These are phyloP conservation scores for Gossypium anomalum DNA, from an alignment of 345 rosid genomes.

Conservation along the genomic window DNA sequence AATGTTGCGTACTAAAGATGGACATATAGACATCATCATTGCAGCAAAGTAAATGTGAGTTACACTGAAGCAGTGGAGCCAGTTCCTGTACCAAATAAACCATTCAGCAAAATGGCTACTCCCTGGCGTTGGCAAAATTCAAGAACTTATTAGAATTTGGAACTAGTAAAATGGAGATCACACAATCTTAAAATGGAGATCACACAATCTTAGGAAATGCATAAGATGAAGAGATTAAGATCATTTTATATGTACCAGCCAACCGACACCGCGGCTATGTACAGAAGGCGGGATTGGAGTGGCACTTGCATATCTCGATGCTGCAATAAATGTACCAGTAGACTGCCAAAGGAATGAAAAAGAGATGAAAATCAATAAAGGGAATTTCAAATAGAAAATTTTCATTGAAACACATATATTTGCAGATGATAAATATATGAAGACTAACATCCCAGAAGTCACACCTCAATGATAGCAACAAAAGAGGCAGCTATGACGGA, in stretches of 20 bases:
- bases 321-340: conserved; percentile 66
- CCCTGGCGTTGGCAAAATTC: conserved; percentile 44
- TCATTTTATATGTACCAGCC: conserved; percentile 47
- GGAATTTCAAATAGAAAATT: neutral
- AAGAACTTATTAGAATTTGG: neutral
- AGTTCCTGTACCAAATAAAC: conserved; percentile 57
- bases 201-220: neutral
- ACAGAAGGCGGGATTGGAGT: conserved; percentile 77
- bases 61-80: conserved; percentile 85
- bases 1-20: neutral
- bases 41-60: conserved; percentile 10
- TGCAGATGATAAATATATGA: neutral
- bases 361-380: neutral
- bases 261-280: conserved; percentile 74
- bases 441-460: conserved; percentile 1
- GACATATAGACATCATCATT: neutral
- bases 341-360: conserved; percentile 45
- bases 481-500: conserved; percentile 72
- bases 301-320: conserved; percentile 79
- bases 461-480: conserved; percentile 76
- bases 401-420: neutral
- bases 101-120: conserved; percentile 54
- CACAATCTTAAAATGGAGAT: neutral
- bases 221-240: conserved; percentile 1
- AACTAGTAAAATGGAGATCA: neutral